Evolutionary conservation across 352 stramenopile genomes (phyloP).

Genomic region (Globisporangium spinosum): DNA sequence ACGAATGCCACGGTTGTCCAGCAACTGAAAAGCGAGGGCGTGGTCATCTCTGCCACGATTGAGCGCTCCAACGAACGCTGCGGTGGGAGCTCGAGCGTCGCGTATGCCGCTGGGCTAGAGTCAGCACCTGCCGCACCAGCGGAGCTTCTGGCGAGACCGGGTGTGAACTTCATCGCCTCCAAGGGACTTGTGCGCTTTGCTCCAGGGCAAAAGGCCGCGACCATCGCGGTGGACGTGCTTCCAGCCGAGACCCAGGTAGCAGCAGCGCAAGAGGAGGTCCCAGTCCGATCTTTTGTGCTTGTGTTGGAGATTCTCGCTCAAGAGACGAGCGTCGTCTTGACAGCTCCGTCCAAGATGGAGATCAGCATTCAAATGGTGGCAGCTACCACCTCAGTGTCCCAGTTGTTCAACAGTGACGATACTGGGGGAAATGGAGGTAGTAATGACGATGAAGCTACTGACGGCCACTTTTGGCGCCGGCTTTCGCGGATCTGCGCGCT

Average conservation of each 20-base stretch:
- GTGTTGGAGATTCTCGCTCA: slow-evolving; percentile 2
- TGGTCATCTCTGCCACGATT: slow-evolving; percentile 5
- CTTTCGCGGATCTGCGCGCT: slow-evolving; percentile 22
- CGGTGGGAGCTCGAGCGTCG: slow-evolving; percentile 7
- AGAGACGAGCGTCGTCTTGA: neutral
- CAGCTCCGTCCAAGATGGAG: neutral
- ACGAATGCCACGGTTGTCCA: slow-evolving; percentile 11
- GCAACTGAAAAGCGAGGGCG: slow-evolving; percentile 1
- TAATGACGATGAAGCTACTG: neutral
- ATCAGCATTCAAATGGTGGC: slow-evolving; percentile 12
- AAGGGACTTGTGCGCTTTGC: slow-evolving; percentile 26
- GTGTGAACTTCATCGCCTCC: slow-evolving; percentile 25
- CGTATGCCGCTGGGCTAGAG: slow-evolving; percentile 6
- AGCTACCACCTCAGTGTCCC: neutral
- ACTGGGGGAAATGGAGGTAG: neutral
- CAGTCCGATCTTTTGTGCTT: slow-evolving; percentile 10
- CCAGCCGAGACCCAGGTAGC: slow-evolving; percentile 11
- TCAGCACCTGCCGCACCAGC: neutral
- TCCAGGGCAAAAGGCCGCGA: slow-evolving; percentile 17
- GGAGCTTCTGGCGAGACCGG: neutral
- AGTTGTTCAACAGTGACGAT: neutral
- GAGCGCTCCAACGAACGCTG: slow-evolving; percentile 11
- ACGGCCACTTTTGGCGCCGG: slow-evolving; percentile 27
- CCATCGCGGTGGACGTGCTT: slow-evolving; percentile 27
- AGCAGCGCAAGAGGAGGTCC: neutral